Evolutionary conservation across 2,329 filamentous ascomycete genomes (phyloP).

Genomic region (Emergomyces africanus): DNA sequence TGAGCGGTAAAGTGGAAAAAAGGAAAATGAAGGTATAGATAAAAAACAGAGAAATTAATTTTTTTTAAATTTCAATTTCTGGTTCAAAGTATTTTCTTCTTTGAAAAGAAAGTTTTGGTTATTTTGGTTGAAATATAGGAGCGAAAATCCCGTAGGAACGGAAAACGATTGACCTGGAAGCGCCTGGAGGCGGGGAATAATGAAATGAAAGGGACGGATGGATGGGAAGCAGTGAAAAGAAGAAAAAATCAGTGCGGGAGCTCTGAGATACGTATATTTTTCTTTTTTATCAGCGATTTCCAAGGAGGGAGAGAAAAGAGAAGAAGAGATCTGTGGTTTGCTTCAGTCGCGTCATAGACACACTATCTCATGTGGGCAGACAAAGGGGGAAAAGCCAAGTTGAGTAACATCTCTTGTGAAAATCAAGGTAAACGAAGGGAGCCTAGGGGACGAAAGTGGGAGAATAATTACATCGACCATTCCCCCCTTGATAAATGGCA

Average conservation of each 20-base stretch:
- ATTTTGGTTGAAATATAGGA: background rate
- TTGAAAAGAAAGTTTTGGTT: background rate
- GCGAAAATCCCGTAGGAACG: background rate
- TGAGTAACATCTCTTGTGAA: background rate
- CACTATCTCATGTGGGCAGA: background rate
- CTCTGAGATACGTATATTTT: background rate
- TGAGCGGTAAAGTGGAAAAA: constrained; percentile 6
- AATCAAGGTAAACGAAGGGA: background rate
- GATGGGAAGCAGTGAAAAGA: background rate
- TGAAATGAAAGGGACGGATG: background rate
- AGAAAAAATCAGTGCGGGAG: background rate
- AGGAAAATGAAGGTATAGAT: constrained; percentile 3
- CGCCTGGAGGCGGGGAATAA: background rate
- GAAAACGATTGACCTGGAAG: background rate
- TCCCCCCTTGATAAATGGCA: background rate
- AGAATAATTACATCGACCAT: too few species aligned
- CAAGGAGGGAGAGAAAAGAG: too few species aligned
- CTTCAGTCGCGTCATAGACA: background rate
- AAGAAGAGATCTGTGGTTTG: background rate
- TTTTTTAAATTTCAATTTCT: background rate
- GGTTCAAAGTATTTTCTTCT: background rate
- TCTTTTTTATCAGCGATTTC: background rate
- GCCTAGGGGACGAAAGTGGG: too few species aligned
- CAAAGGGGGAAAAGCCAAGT: background rate
- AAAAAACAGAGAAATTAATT: background rate